phyloP scores from a whole-genome alignment of 225 moss, liverwort and hornwort species.

The Anthoceros angustus region DNA sequence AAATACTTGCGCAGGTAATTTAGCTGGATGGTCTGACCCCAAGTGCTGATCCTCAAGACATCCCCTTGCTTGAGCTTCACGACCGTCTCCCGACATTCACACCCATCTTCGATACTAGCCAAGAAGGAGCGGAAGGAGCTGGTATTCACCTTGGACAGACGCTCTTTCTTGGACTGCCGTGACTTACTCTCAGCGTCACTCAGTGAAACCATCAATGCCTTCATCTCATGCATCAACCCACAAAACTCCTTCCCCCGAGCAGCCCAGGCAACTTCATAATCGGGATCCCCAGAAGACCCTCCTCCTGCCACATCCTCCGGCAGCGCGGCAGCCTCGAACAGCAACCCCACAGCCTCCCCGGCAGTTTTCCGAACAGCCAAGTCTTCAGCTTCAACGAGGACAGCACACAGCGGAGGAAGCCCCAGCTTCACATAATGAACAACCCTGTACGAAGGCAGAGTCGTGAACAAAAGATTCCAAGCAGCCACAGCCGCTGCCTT shows the following conservation, averaged over 20 bases:
- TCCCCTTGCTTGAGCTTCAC: conserved; percentile 66
- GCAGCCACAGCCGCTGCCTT: conserved; percentile 54
- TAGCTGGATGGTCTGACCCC: conserved; percentile 65
- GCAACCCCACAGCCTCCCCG: conserved; percentile 67
- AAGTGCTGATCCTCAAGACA: conserved; percentile 45
- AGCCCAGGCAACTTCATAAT: conserved; percentile 8
- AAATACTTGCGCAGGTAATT: conserved; percentile 54
- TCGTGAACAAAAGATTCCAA: conserved; percentile 67
- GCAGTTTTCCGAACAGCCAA: conserved; percentile 51
- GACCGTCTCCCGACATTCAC: conserved; percentile 46
- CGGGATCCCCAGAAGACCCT: conserved; percentile 12
- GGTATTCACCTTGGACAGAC: conserved; percentile 31
- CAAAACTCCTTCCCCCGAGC: not conserved
- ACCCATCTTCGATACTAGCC: conserved; percentile 72
- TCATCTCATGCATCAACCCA: conserved; percentile 73
- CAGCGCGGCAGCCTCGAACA: conserved; percentile 50
- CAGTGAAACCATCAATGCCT: conserved; percentile 61
- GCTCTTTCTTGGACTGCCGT: conserved; percentile 55
- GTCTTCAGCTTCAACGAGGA: conserved; percentile 53
- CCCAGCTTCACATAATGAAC: conserved; percentile 46
- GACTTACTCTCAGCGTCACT: conserved; percentile 36
- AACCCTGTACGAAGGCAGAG: conserved; percentile 41
- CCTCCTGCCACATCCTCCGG: conserved; percentile 12
- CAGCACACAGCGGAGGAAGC: conserved; percentile 39
- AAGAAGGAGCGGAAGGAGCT: conserved; percentile 55